Conservation (phyloP, 1,284 basidiomycete genomes). For the Cutaneotrichosporon sp. region DNA sequence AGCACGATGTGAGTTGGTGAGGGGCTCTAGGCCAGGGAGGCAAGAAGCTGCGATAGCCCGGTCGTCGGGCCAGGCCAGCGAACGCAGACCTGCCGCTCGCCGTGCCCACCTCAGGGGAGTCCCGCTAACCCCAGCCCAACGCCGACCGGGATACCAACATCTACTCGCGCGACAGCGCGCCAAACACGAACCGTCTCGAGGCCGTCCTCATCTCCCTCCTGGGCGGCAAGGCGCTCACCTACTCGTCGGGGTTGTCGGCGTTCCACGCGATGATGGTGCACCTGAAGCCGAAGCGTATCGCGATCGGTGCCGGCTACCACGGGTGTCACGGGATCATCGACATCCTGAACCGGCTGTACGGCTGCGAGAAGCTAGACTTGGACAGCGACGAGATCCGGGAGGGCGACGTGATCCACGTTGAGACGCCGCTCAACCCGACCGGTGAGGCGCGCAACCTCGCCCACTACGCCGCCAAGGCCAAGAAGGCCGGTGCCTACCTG, state of each 20-base stretch:
- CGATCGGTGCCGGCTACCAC: conserved; percentile 77
- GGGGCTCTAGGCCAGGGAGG: too few relatives aligned
- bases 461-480: conserved; percentile 78
- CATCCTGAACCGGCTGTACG: conserved; percentile 57
- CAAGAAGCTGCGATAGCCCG: too few relatives aligned
- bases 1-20: conserved; percentile 22
- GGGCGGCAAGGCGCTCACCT: conserved; percentile 64
- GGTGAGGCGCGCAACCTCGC: conserved; percentile 80
- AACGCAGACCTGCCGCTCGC: too few relatives aligned
- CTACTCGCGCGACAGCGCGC: conserved; percentile 30
- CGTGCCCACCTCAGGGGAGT: too few relatives aligned
- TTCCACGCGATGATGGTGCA: conserved; percentile 60
- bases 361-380: conserved; percentile 46
- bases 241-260: conserved; percentile 71
- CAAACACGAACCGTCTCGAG: conserved; percentile 31
- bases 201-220: conserved; percentile 27
- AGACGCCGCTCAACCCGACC: conserved; percentile 86
- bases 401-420: conserved; percentile 79
- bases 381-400: conserved; percentile 72
- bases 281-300: conserved; percentile 69
- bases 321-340: conserved; percentile 71
- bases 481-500: conserved; percentile 69
- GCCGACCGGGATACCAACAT: conserved; percentile 26
- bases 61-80: too few relatives aligned
- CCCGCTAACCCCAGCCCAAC: conserved; percentile 4